Conservation (phyloP, 2,329 filamentous ascomycete species). For the Tolypocladium tundrense region DNA sequence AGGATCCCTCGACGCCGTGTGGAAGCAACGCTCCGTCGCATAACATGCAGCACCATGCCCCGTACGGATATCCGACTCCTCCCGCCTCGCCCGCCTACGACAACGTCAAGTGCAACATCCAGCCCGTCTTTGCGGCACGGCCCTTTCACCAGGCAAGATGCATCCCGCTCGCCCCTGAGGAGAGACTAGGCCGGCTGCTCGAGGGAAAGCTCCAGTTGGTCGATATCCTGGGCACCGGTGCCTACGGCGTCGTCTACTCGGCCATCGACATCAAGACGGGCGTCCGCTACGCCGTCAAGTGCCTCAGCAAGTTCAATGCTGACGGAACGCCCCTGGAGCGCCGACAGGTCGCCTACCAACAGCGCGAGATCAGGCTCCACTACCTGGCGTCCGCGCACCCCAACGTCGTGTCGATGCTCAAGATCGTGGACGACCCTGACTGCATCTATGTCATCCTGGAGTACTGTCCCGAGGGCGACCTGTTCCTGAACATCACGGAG, state of each 20-base stretch:
- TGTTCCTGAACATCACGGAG: constrained; percentile 97
- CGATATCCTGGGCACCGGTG: constrained; percentile 80
- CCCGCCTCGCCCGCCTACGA: constrained; percentile 47
- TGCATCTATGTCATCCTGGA: constrained; percentile 96
- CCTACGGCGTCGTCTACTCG: constrained; percentile 92
- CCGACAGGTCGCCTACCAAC: constrained; percentile 82
- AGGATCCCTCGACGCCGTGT: constrained; percentile 12
- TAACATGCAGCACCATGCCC: constrained; percentile 51
- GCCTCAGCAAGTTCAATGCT: constrained; percentile 79
- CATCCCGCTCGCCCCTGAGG: constrained; percentile 61
- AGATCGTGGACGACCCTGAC: constrained; percentile 84
- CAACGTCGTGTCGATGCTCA: constrained; percentile 87
- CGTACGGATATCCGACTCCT: constrained; percentile 46
- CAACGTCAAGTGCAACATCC: constrained; percentile 33
- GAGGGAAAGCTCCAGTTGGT: constrained; percentile 76
- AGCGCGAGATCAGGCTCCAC: constrained; percentile 86
- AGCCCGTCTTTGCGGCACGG: constrained; percentile 22
- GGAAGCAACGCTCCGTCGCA: constrained; percentile 15
- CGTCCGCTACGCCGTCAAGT: constrained; percentile 88
- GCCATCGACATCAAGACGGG: constrained; percentile 76
- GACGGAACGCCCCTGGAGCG: constrained; percentile 64
- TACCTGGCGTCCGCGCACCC: constrained; percentile 79
- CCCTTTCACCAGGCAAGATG: constrained; percentile 32
- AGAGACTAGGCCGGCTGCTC: constrained; percentile 74
- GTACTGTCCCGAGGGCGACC: constrained; percentile 91